A percentile compares a stretch with the other conserved stretches of the same genome.
These are phyloP conservation scores for Geranium rotundifolium DNA, from an alignment of 345 rosid genomes.

Conservation along the genomic window DNA sequence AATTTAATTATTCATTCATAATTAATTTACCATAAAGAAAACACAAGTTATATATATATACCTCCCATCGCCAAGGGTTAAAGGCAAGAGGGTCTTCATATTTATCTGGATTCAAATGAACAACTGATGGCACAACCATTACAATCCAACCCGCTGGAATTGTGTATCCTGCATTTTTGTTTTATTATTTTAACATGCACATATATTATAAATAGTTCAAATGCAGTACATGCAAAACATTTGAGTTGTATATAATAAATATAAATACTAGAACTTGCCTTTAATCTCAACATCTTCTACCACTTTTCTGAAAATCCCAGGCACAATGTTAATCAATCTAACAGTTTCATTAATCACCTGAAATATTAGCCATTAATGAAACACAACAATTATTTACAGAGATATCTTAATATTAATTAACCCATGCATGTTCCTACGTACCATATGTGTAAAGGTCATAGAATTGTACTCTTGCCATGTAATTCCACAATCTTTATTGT, in stretches of 20 bases:
- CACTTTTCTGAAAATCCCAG: slow-evolving; percentile 26
- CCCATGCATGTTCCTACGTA: too few relatives aligned
- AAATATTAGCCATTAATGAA: background rate
- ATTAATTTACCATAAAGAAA: too few relatives aligned
- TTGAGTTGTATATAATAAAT: too few relatives aligned
- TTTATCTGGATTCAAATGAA: slow-evolving; percentile 18
- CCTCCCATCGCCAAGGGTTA: slow-evolving; percentile 48
- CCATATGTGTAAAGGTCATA: slow-evolving; percentile 7
- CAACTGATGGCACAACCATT: slow-evolving; percentile 16
- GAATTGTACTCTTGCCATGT: slow-evolving; percentile 8
- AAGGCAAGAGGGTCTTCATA: slow-evolving; percentile 27
- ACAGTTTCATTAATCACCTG: slow-evolving; percentile 38
- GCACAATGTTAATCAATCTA: slow-evolving; percentile 30
- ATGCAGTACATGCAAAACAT: too few relatives aligned
- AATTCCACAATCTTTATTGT: background rate
- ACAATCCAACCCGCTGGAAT: slow-evolving; percentile 38
- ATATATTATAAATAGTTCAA: too few relatives aligned
- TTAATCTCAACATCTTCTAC: slow-evolving; percentile 22
- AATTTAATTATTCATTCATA: too few relatives aligned
- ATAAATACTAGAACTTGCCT: slow-evolving; percentile 7
- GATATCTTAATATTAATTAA: too few relatives aligned
- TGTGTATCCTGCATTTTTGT: slow-evolving; percentile 18
- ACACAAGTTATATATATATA: background rate
- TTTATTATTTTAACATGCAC: too few relatives aligned
- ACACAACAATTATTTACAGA: too few relatives aligned